A percentile compares a stretch with the other conserved stretches of the same genome.
phyloP scores from a whole-genome alignment of 371 early-diverging fungal genomes.

The Lichtheimia hyalospora region DNA sequence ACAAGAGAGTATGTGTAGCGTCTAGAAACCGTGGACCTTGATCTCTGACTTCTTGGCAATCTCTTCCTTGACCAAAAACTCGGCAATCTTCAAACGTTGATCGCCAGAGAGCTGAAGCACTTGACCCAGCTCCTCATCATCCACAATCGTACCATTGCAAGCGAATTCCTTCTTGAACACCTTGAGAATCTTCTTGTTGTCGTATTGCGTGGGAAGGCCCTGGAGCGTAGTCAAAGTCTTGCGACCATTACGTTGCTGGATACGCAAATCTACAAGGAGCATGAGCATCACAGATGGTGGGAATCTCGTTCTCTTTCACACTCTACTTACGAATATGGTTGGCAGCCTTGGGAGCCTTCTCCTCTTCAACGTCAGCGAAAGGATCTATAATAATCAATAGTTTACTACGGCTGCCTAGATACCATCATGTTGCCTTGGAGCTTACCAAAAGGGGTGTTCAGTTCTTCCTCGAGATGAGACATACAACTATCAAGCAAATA shows the following conservation, averaged over 20 bases:
- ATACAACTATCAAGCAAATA: conserved; percentile 5
- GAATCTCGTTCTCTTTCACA: not conserved
- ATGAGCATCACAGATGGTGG: not conserved
- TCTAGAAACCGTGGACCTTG: conserved; percentile 86
- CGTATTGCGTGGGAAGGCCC: conserved; percentile 85
- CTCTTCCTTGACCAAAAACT: conserved; percentile 74
- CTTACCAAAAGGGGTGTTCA: conserved; percentile 23
- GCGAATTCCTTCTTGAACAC: conserved; percentile 96
- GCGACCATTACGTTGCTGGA: conserved; percentile 96
- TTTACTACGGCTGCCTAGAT: not conserved
- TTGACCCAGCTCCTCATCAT: conserved; percentile 88
- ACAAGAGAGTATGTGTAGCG: not conserved
- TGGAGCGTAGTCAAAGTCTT: conserved; percentile 93
- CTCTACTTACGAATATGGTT: conserved; percentile 77
- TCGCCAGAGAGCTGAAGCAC: conserved; percentile 96
- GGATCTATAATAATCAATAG: conserved; percentile 54
- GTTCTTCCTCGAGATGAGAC: conserved; percentile 24
- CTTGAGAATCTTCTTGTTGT: conserved; percentile 89
- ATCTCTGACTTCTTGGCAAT: conserved; percentile 86
- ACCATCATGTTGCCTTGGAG: not conserved
- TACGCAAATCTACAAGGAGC: conserved; percentile 81
- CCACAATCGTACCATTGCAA: conserved; percentile 94
- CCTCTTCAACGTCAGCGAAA: conserved; percentile 80
- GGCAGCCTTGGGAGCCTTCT: conserved; percentile 48
- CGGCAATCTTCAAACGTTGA: conserved; percentile 85